phyloP scores from a whole-genome alignment of 1,284 basidiomycete species.

The Takashimella tepidaria region DNA sequence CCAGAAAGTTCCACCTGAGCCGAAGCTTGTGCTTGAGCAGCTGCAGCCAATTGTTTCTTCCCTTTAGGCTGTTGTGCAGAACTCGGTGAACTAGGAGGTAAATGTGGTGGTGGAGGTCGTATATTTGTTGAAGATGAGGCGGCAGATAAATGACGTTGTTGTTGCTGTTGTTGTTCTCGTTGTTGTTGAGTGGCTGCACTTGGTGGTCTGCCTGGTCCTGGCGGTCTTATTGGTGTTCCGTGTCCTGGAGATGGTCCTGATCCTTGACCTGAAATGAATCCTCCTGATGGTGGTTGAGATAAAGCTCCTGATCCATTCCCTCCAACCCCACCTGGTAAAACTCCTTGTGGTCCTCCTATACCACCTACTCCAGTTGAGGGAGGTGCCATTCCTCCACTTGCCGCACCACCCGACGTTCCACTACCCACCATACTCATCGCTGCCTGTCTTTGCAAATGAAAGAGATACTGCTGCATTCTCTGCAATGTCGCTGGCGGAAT shows the following conservation, averaged over 20 bases:
- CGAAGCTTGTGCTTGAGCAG: neutral
- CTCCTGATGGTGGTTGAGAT: too few relatives aligned
- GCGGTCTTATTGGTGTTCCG: neutral
- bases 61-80: too few relatives aligned
- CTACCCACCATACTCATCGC: too few relatives aligned
- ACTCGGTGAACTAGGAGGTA: constrained; percentile 11
- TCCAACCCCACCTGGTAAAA: neutral
- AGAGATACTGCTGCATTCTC: constrained; percentile 34
- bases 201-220: constrained; percentile 5
- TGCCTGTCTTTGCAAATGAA: constrained; percentile 14
- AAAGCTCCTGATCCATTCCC: neutral
- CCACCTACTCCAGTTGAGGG: too few relatives aligned
- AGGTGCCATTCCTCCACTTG: too few relatives aligned
- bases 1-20: neutral
- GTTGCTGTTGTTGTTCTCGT: constrained; percentile 4
- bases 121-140: constrained; percentile 8
- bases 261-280: neutral
- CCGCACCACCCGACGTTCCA: too few relatives aligned
- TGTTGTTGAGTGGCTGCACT: constrained; percentile 7
- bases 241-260: neutral
- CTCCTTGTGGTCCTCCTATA: neutral
- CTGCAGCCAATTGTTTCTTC: neutral
- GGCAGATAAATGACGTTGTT: neutral
- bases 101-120: constrained; percentile 26
- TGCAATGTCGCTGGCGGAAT: constrained; percentile 31